Base-by-base conservation (phyloP, 768 basidiomycete species). In the Boletellus ananas region DNA sequence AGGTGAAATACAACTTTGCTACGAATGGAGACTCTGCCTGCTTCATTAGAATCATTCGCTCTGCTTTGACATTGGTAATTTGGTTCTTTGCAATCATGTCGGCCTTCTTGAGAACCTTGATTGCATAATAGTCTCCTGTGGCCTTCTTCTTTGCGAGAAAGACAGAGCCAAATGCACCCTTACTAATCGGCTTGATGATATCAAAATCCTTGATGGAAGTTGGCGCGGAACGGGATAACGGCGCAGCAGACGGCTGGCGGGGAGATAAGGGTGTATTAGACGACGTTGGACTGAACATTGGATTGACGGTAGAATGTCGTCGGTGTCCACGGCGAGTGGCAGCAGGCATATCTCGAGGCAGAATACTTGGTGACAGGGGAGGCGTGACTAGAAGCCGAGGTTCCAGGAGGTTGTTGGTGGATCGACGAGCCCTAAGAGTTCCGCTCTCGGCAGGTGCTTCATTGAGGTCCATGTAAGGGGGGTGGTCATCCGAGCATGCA, bases 61-160 rank as follows among this genome's bases (percentile, higher is more conserved):
- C 96, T 2, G 96, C 96, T 72, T 98, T 98, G 69, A 99, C 96
- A 66, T 98, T 99, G 43, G 96, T 98, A 67, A 99, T 95, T 70
- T 99, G 96, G 74, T 99, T 99, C 80, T 99, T 99, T 35, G 96
- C 91, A 67, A 99, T 98, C 96, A 99, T 99, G 71, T 99, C 96
- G n/a, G 94, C 92, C 75, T 99, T 99, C 75, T 95, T 97, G 65
- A 99, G 72, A n/a, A 98, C 94, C 71, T 99, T 99, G 81, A 99
- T 95, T 23, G 96, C 96, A 72, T 87, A 99, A 70, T 97, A 98
- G 70, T 98, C 96, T 45, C 96, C 96, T 2, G 96, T 99, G 6
- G 80, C 88, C 61, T 92, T 94, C 80, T 99, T 99, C 77, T 95
- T 98, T 37, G 96, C 91, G 45, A 99, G 79, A 70, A 96, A 99